Conservation (phyloP, 495 filamentous ascomycete species). For the Penicillium taxi region DNA sequence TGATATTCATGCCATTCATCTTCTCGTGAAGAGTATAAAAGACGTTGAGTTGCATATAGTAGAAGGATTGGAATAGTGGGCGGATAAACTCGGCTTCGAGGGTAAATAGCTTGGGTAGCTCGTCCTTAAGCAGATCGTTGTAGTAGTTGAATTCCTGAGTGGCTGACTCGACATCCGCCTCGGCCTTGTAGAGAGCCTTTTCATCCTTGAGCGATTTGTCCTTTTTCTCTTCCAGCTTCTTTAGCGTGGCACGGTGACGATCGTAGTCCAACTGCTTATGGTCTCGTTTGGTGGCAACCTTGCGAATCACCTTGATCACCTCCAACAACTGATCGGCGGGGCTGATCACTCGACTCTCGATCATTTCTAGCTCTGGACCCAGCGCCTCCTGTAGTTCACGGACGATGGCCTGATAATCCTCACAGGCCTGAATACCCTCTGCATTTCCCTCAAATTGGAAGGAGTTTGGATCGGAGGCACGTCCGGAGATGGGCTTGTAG, state of each 20-base stretch:
- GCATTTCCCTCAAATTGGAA: conserved; percentile 73
- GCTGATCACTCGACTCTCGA: conserved; percentile 80
- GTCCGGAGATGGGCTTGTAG: conserved; percentile 96
- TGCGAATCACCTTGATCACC: conserved; percentile 90
- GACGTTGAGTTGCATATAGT: conserved; percentile 99
- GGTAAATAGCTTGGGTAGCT: conserved; percentile 83
- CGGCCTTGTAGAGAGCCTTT: conserved; percentile 92
- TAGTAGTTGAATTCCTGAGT: conserved; percentile 96
- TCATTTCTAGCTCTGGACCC: conserved; percentile 92
- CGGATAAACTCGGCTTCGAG: conserved; percentile 97
- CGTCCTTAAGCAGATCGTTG: conserved; percentile 92
- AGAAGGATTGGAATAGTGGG: conserved; percentile 97
- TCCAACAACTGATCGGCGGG: conserved; percentile 93
- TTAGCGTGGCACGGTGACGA: conserved; percentile 68
- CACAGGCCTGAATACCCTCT: conserved; percentile 92
- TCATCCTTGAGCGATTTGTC: conserved; percentile 95
- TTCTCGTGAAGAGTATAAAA: conserved; percentile 98
- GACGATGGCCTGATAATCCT: conserved; percentile 91
- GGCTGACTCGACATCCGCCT: conserved; percentile 82
- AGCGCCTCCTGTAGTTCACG: conserved; percentile 83
- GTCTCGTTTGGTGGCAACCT: conserved; percentile 79
- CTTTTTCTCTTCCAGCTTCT: conserved; percentile 97
- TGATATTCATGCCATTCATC: conserved; percentile 95
- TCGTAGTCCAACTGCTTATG: conserved; percentile 98
- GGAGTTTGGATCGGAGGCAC: conserved; percentile 86